Conservation (phyloP, 495 filamentous ascomycete species). For the Mytilinidion resinicola region DNA sequence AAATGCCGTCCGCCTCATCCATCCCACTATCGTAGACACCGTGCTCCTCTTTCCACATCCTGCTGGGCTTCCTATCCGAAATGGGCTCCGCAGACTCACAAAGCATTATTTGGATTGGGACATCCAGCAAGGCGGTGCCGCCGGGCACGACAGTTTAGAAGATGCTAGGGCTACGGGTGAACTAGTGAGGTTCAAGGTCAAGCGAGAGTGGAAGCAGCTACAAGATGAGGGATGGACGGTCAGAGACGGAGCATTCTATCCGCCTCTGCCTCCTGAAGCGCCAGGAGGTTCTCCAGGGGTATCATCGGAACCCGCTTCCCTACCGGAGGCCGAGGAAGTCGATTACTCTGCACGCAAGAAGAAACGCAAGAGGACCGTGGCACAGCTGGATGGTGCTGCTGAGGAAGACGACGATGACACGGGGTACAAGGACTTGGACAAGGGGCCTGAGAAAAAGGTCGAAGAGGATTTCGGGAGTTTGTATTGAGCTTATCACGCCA, state of each 20-base stretch:
- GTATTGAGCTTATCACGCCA: no score
- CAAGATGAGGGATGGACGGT: conserved; percentile 58
- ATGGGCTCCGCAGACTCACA: conserved; percentile 65
- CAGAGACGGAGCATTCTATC: conserved; percentile 45
- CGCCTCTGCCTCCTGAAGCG: conserved; percentile 33
- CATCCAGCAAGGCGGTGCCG: conserved; percentile 68
- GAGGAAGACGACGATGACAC: background rate
- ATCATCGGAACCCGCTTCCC: background rate
- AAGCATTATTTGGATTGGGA: conserved; percentile 57
- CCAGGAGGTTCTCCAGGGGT: background rate
- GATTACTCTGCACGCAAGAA: background rate
- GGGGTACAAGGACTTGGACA: no score
- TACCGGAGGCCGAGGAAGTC: background rate
- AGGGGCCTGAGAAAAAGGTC: no score
- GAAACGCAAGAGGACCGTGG: background rate
- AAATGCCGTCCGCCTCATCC: conserved; percentile 72
- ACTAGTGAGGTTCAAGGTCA: conserved; percentile 62
- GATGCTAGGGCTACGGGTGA: conserved; percentile 86
- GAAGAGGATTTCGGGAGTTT: no score
- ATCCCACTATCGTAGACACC: conserved; percentile 81
- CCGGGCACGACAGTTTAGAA: conserved; percentile 73
- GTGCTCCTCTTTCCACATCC: conserved; percentile 75
- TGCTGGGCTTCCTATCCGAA: conserved; percentile 65
- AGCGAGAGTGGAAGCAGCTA: conserved; percentile 58
- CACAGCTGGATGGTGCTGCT: background rate